These are phyloP conservation scores for Chlorella variabilis DNA, from an alignment of 163 green algal genomes.

Conservation along the genomic window DNA sequence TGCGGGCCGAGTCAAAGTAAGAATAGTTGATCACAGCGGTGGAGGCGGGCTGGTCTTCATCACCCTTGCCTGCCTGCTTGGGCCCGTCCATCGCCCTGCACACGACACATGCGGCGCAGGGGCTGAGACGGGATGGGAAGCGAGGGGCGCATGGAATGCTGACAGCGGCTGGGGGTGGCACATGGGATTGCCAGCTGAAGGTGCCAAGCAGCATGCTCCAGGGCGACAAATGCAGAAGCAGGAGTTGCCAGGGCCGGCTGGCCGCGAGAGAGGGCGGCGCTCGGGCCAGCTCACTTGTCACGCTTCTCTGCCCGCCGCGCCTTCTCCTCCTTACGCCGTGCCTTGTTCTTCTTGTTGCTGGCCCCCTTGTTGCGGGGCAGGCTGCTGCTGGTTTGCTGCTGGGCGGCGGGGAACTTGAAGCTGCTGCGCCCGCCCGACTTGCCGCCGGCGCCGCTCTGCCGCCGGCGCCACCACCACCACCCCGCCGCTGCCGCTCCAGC, in stretches of 20 bases:
- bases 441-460: not conserved
- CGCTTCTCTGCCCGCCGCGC: slow-evolving; percentile 35
- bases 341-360: slow-evolving; percentile 54
- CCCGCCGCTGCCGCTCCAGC: slow-evolving; percentile 11
- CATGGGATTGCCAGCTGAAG: no score
- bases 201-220: no score
- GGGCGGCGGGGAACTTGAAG: slow-evolving; percentile 40
- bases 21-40: slow-evolving; percentile 50
- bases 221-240: no score
- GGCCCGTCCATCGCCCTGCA: slow-evolving; percentile 8
- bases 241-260: no score
- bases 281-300: no score
- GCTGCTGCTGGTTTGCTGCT: slow-evolving; percentile 8
- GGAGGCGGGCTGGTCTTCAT: slow-evolving; percentile 18
- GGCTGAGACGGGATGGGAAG: no score
- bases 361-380: not conserved
- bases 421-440: slow-evolving; percentile 1
- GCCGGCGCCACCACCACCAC: slow-evolving; percentile 37
- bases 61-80: slow-evolving; percentile 1
- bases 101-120: no score
- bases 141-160: no score
- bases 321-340: slow-evolving; percentile 36
- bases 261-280: no score
- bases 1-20: slow-evolving; percentile 8
- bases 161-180: no score